Base-by-base conservation (phyloP, 169 alveolate species). In the Eimeria praecox region DNA sequence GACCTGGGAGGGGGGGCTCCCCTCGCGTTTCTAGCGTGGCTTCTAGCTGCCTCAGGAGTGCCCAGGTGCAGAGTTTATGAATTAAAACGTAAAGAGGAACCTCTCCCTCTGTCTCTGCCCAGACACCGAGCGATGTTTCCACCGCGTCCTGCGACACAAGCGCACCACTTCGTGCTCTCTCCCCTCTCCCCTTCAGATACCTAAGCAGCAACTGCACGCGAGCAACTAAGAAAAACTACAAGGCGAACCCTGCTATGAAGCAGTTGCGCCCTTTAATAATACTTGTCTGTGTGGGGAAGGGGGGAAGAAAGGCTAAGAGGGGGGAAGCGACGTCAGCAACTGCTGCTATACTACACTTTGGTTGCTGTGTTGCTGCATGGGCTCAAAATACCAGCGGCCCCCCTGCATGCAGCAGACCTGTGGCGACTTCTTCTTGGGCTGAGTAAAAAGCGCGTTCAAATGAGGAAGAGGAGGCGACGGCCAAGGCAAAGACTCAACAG, bases 101-200 rank as follows among this genome's bases (percentile, higher is more conserved):
- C 27, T 46, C 75, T 30, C 75, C 91, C 35, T 83, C 91, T 38
- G 75, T 83, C 56, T 83, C 91, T 83, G 91, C 35, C 91, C 91
- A 83, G 0, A 83, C 71, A 12, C 54, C 73, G 27, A 83, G 52
- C n/a, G 30, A 49, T 83, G 75, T 30, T 9, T 27, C 66, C 66
- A 20, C 18, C 35, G 66, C 52, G 54, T 42, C 73, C 87, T 77
- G 87, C 42, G n/a, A 20, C 87, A 18, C 87, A 77, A 16, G n/a
- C 49, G 0, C 59, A 38, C 1, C 69, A n/a, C n/a, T n/a, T n/a
- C n/a, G n/a, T 59, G 69, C 69, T 59, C 2, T 52, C 62, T 52
- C 2, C 18, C 6, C 62, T 52, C 9, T 52, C 62, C n/a, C n/a
- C 62, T 52, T 52, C 62, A 52, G 62, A 52, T 12, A 52, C 18